Percentiles rank a stretch among this genome's conserved stretches.
Conservation (phyloP, 345 rosid species). For the Camelina hispida region DNA sequence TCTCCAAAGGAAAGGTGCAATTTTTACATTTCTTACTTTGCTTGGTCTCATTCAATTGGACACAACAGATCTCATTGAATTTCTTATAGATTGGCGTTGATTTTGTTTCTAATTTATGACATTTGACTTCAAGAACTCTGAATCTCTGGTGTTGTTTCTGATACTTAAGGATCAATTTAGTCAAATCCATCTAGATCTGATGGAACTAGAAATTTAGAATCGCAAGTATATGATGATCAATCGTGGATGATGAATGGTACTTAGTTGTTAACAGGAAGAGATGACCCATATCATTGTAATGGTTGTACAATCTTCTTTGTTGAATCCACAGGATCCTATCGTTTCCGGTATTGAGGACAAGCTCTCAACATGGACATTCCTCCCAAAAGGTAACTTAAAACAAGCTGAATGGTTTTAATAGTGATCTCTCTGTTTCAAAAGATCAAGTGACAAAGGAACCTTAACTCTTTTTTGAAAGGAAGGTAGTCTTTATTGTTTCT, state of each 20-base stretch:
- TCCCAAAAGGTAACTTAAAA: constrained; percentile 75
- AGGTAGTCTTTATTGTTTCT: constrained; percentile 12
- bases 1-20: constrained; percentile 79
- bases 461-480: not conserved
- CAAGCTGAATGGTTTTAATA: not conserved
- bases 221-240: not conserved
- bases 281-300: not conserved
- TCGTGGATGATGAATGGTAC: no score
- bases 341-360: constrained; percentile 91
- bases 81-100: not conserved
- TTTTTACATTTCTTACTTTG: not conserved
- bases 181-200: not conserved
- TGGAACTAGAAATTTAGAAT: not conserved
- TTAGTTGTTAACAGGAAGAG: not conserved
- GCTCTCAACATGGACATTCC: constrained; percentile 94
- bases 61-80: constrained; percentile 16
- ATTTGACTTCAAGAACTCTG: not conserved
- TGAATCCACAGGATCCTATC: constrained; percentile 72
- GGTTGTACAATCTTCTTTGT: constrained; percentile 23
- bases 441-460: constrained; percentile 5
- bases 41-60: not conserved
- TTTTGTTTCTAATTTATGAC: not conserved
- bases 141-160: constrained; percentile 9
- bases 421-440: not conserved
- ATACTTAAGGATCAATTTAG: constrained; percentile 23